Base-by-base conservation (phyloP, 371 early-diverging fungal species). In the Saksenaea vasiformis region DNA sequence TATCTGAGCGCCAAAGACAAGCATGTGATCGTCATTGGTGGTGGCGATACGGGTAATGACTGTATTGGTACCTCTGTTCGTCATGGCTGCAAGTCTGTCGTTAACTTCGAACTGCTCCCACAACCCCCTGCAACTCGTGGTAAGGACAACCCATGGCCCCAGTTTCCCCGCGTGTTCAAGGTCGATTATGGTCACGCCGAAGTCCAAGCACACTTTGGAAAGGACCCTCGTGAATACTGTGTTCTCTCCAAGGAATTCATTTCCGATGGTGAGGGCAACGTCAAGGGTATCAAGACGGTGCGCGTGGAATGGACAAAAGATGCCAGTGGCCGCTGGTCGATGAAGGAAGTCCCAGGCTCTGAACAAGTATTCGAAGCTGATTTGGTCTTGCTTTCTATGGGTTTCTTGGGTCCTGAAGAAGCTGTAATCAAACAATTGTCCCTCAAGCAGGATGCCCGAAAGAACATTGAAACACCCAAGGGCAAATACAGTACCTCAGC, bases 11-110 rank as follows among this genome's bases (percentile, higher is more conserved):
- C 95, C 36, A 92, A 93, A 73, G 96, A 88, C 77, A 95, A 95
- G 84, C 81, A 93, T 61, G 98, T 98, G 0, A 81, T 98, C 66
- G 96, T 98, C 17, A 96, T 98, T 82, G 98, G 98, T 78, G 98
- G 96, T 69, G 98, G 98, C 64, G 98, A 97, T 74, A 98, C 98
- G 13, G 97, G 96, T 68, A 93, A 91, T 68, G 98, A 98, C 70
- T 97, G 97, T 78, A 94, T 96, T 57, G 98, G 91, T 59, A 97
- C 98, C 13, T 88, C 96, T 14, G 77, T 95, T 22, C 92, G 98
- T 61, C 96, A 96, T 64, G 95, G 95, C 39, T 97, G 97, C 35
- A 88, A 85, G 62, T 90, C 90, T 51, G 89, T 98, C 34, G 85
- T 89, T 70, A 97, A 97, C 88, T 98, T 98, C 88, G 97, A 98